phyloP scores from a whole-genome alignment of 73 alveolate species.

The Uronychia binucleata region DNA sequence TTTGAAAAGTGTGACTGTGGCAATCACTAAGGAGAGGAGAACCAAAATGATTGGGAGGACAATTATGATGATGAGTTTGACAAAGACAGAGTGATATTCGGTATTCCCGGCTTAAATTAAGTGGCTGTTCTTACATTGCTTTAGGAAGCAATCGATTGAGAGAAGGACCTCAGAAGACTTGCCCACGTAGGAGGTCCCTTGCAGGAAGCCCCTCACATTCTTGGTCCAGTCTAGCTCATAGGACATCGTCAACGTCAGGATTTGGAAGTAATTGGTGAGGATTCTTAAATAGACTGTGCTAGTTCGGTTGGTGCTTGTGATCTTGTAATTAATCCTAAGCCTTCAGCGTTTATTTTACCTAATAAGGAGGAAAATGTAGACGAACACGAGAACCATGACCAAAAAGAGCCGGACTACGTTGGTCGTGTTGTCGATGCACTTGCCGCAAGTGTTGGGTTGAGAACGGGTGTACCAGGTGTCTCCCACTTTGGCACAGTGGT shows the following conservation, averaged over 20 bases:
- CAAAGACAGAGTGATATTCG: slow-evolving; percentile 21
- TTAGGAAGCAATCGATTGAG: slow-evolving; percentile 46
- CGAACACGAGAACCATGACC: background rate
- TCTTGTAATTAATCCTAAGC: background rate
- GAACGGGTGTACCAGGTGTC: background rate
- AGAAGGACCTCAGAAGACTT: slow-evolving; percentile 30
- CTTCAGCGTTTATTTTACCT: background rate
- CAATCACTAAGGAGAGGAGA: background rate
- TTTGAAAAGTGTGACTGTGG: background rate
- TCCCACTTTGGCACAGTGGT: background rate
- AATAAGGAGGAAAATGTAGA: background rate
- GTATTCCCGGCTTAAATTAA: slow-evolving; percentile 2
- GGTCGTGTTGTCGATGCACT: background rate
- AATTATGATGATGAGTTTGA: slow-evolving; percentile 27
- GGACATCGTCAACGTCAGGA: slow-evolving; percentile 37
- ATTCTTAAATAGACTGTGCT: slow-evolving; percentile 62
- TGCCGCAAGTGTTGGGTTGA: background rate
- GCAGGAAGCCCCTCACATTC: slow-evolving; percentile 21
- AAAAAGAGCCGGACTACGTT: background rate
- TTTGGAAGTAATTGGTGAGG: slow-evolving; percentile 59
- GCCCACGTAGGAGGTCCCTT: slow-evolving; percentile 15
- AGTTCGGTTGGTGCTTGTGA: slow-evolving; percentile 26
- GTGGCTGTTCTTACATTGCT: background rate
- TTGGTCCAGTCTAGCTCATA: slow-evolving; percentile 40
- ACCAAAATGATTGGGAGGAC: slow-evolving; percentile 22